Conservation (phyloP, 306 rosid species). For the Cyamopsis tetragonoloba region DNA sequence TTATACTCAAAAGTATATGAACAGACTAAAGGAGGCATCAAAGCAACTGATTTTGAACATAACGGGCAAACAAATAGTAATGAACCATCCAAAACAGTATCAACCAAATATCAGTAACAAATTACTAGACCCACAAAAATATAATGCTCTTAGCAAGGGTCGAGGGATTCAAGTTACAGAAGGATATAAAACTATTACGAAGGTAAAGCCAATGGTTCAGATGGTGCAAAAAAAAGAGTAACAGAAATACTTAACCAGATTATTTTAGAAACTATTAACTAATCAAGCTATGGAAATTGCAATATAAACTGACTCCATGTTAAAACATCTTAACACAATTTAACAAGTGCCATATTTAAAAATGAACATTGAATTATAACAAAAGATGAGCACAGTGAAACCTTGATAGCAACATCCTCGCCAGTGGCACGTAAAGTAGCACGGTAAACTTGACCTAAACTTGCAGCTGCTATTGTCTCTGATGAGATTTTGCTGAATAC, state of each 20-base stretch:
- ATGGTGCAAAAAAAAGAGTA: not conserved
- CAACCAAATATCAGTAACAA: not conserved
- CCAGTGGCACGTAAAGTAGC: conserved; percentile 90
- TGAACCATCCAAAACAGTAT: not conserved
- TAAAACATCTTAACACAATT: conserved; percentile 3
- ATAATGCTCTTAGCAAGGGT: conserved; percentile 1
- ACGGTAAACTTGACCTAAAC: conserved; percentile 98
- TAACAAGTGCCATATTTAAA: not conserved
- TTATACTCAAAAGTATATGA: not conserved
- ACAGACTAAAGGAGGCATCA: not conserved
- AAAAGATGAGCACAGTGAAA: conserved; percentile 30
- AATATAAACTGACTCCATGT: not conserved
- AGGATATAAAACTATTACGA: conserved; percentile 3
- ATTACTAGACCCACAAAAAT: not conserved
- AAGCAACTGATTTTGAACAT: conserved; percentile 4
- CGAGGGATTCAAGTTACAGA: not conserved
- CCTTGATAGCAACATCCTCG: conserved; percentile 98
- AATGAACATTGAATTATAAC: not conserved
- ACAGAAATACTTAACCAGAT: not conserved
- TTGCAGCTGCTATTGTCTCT: conserved; percentile 94
- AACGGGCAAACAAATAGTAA: not conserved
- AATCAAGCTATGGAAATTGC: not conserved
- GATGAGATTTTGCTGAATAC: conserved; percentile 87
- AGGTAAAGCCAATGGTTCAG: not conserved
- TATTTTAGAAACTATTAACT: conserved; percentile 1